Evolutionary conservation across 2,329 filamentous ascomycete species (phyloP), one percentile per base, ranked within the genome.

Genomic region (Massarina eburnea): DNA sequence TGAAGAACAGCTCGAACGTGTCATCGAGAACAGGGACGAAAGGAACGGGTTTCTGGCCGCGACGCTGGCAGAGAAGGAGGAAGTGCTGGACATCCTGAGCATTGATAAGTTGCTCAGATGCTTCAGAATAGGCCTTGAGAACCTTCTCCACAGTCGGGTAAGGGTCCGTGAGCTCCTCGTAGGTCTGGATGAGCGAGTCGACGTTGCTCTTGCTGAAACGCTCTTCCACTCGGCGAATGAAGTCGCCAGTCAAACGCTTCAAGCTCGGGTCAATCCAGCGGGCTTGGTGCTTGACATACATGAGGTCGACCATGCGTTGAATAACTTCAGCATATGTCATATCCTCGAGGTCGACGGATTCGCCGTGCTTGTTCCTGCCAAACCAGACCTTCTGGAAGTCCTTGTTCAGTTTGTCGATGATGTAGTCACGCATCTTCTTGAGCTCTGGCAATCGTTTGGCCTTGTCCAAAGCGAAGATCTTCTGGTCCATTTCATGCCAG

Each of bases 1-100:
- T 99, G 86, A 99, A 99, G 78, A 90, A 99, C 75, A 95, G 96
- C 69, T 99, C 94, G 58, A 99, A 99, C 68, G 92, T 96, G 53
- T 95, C 91, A 62, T 99, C 94, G 18, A 99, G 80, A n/a, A 88
- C 80, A 4, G 94, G 94, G 22, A 99, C 91, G 68, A 99, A 99
- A 1, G 92, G 94, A 21, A 95, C 89, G 2, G 94, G 94, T 80
- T 99, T 99, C 78, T 99, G 94, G 32, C 86, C 87, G 38, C 88
- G 89, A 29, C 91, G 86, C 74, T 94, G 86, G 79, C 91, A 97
- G 34, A 99, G 84, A 26, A 95, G 80, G 43, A 99, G 74, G 80
- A 99, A 97, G 74, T 97, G 88, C 74, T 99, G 94, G 8, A 96
- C 91, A 75, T 99, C 94, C 71, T 99, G 94, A 10, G 95, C 94